A percentile compares a stretch with the other conserved stretches of the same genome.
Evolutionary conservation across 768 basidiomycete species (phyloP).

Genomic region (Collybia sordida): DNA sequence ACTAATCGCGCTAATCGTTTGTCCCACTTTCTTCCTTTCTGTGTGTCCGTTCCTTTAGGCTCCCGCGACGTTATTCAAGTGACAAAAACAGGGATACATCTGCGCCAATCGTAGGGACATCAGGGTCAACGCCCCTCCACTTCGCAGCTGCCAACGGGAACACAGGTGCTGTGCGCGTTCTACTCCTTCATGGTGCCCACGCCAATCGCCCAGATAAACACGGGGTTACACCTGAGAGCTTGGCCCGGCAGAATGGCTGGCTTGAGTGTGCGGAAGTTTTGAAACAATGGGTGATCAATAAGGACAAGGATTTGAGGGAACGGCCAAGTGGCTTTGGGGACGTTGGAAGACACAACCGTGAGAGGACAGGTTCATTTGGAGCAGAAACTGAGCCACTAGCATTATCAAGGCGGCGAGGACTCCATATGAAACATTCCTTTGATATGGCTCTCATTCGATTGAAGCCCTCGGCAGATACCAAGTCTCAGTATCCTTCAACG

Average conservation of each 20-base stretch:
- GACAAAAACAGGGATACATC: slow-evolving; percentile 66
- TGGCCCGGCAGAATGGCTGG: slow-evolving; percentile 82
- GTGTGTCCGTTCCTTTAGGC: slow-evolving; percentile 34
- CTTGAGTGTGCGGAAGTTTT: slow-evolving; percentile 74
- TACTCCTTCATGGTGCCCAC: slow-evolving; percentile 83
- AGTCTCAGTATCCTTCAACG: slow-evolving; percentile 24
- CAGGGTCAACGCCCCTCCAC: slow-evolving; percentile 94
- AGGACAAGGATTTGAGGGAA: slow-evolving; percentile 61
- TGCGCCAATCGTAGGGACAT: slow-evolving; percentile 72
- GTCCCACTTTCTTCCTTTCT: slow-evolving; percentile 8
- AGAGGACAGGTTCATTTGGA: slow-evolving; percentile 16
- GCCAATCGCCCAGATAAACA: slow-evolving; percentile 87
- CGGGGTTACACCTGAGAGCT: slow-evolving; percentile 81
- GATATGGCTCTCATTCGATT: slow-evolving; percentile 67
- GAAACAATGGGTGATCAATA: slow-evolving; percentile 62
- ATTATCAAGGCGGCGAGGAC: slow-evolving; percentile 40
- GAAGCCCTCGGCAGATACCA: slow-evolving; percentile 26
- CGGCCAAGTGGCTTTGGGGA: slow-evolving; percentile 32
- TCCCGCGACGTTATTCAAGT: slow-evolving; percentile 73
- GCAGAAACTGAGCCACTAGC: slow-evolving; percentile 26
- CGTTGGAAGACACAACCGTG: slow-evolving; percentile 17
- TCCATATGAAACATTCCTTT: slow-evolving; percentile 78
- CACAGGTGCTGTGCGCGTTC: slow-evolving; percentile 67
- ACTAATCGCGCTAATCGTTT: slow-evolving; percentile 6
- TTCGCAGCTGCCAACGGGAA: slow-evolving; percentile 97